Evolutionary conservation across 768 basidiomycete species (phyloP).

Genomic region (Leucogyrophana mollusca): DNA sequence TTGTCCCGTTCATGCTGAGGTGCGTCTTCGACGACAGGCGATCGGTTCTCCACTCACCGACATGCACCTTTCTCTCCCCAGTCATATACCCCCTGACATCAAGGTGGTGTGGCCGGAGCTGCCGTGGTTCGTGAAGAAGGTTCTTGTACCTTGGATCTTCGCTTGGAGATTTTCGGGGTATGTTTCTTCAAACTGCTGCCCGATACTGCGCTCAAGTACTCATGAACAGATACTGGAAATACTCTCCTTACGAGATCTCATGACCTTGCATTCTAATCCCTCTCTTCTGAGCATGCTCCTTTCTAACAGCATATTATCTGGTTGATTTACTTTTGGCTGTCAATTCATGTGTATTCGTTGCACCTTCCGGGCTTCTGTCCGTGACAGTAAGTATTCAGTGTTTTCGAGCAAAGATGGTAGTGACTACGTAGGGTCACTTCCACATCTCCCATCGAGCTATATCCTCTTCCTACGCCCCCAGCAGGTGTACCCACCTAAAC

Average conservation of each 20-base stretch:
- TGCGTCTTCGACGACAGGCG: slow-evolving; percentile 9
- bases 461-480: no score
- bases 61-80: slow-evolving; percentile 8
- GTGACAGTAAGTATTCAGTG: no score
- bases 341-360: no score
- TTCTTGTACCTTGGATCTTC: slow-evolving; percentile 35
- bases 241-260: slow-evolving; percentile 32
- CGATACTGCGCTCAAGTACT: neutral
- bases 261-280: no score
- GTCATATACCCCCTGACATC: slow-evolving; percentile 37
- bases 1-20: slow-evolving; percentile 38
- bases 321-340: no score
- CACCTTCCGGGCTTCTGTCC: no score
- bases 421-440: no score
- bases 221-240: slow-evolving; percentile 37
- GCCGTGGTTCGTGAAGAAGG: slow-evolving; percentile 37
- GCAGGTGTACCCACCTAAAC: no score
- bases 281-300: no score
- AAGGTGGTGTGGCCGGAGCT: slow-evolving; percentile 37
- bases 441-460: no score
- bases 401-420: no score
- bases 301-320: no score
- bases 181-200: neutral
- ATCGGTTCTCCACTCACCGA: neutral
- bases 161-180: slow-evolving; percentile 36